Base-by-base conservation (phyloP, 805 yeast genomes). In the Saccharomycopsis schoenii region DNA sequence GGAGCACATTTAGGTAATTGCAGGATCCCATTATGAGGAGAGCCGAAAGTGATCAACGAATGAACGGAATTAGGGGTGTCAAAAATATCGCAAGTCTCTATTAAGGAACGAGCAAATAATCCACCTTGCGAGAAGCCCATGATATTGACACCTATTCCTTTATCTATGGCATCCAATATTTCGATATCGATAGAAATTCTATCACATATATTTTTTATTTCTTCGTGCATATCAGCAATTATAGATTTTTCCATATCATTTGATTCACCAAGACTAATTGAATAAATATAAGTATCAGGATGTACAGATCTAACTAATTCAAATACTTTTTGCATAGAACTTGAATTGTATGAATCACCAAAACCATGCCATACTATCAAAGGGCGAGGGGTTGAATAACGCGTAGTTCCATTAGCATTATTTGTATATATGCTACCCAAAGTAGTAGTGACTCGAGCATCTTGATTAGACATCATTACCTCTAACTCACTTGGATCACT, bases 101-200 rank as follows among this genome's bases (percentile, higher is more conserved):
- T 75, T 36, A 85, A 78, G 4, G 85, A 85, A 55, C 96, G 72
- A n/a, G 86, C 72, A 63, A 88, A 83, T n/a, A 88, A 71, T 0
- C 96, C 96, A 50, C 96, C 96, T 69, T 88, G 96, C 0, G 93
- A 86, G 66, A 86, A 84, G 4, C 96, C 96, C 50, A 88, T 77
- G 5, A 85, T 88, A 69, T 86, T 85, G 68, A 87, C 85, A 0
- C 92, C 92, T 40, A 71, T 60, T 1, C 61, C 50, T 10, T 58
- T 58, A 19, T 55, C 57, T 14, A 52, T 52, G 14, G 56, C 55
- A 21, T 34, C 59, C 17, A 29, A n/a, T 8, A 87, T 72, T 60
- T 78, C 81, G 0, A 82, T 73, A 1, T 80, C 74, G 0, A 66
- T 66, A 0, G 68, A 58, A n/a, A 88, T 68, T 62, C 82, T 81